A percentile compares a stretch with the other conserved stretches of the same genome.
Evolutionary conservation across 371 early-diverging fungal species (phyloP).

Genomic region (Fennellomyces sp.): DNA sequence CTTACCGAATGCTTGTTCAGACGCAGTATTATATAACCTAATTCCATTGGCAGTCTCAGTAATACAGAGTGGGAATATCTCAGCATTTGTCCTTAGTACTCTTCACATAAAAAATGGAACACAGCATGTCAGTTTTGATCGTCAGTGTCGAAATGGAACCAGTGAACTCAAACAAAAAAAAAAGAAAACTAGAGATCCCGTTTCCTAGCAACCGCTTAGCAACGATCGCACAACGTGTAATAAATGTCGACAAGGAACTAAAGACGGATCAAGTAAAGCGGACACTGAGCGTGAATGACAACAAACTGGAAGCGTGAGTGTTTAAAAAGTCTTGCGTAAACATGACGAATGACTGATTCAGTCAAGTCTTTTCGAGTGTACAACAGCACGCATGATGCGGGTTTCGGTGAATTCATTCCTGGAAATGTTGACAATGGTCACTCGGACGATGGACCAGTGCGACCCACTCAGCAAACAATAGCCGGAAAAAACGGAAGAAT

Average conservation of each 20-base stretch:
- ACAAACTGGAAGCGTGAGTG: constrained; percentile 14
- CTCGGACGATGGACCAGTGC: constrained; percentile 47
- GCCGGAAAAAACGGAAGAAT: not conserved
- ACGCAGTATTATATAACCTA: no score
- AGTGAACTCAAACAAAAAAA: not conserved
- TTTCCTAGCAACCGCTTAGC: constrained; percentile 46
- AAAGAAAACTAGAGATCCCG: constrained; percentile 46
- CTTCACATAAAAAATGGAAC: no score
- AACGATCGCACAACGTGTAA: constrained; percentile 37
- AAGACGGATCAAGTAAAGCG: constrained; percentile 48
- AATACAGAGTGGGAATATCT: no score
- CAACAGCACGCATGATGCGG: constrained; percentile 47
- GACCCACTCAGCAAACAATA: constrained; percentile 6
- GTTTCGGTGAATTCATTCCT: constrained; percentile 55
- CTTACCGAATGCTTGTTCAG: no score
- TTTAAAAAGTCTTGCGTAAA: no score
- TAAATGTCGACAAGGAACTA: constrained; percentile 52
- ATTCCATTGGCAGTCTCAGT: no score
- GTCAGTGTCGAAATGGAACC: no score
- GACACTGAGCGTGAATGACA: constrained; percentile 8
- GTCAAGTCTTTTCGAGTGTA: constrained; percentile 46
- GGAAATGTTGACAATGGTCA: constrained; percentile 53
- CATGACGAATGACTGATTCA: no score
- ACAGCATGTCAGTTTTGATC: no score
- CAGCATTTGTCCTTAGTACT: no score